Evolutionary conservation across 2,329 filamentous ascomycete genomes (phyloP), one percentile per base, ranked within the genome.

Genomic region (Corinectria fuckeliana): DNA sequence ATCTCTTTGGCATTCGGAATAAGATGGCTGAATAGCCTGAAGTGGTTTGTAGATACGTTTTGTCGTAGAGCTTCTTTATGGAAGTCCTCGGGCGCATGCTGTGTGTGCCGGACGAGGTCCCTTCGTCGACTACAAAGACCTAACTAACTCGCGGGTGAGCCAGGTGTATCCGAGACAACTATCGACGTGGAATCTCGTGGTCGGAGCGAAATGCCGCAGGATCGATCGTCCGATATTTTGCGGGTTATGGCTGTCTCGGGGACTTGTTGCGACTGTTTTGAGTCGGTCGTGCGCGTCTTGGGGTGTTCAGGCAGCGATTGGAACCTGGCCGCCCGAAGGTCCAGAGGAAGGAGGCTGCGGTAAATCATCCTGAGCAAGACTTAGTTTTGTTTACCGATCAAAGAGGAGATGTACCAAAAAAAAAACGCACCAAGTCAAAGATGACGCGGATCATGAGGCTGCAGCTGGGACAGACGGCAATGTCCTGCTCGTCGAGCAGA

Each of bases 381-480:
- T 50, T 49, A 45, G 44, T 42, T 47, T 50, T 21, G 41, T 34
- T 50, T 44, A 38, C 39, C 16, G 5, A 25, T 8, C n/a, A n/a
- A n/a, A n/a, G n/a, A 23, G 23, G 25, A 11, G 5, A 21, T 3
- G 34, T 26, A 48, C n/a, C 11, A n/a, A 42, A 23, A 26, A 1
- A 1, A 25, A n/a, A 42, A 70, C 88, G 69, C 77, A 95, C 92
- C 73, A 86, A 77, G 66, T 98, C 95, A 70, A 93, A 99, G 45
- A 99, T 96, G 13, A 99, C 93, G 58, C 90, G 81, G 57, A 99
- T 97, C 92, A 96, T 97, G 70, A 99, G 80, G 76, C 93, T 97
- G 78, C 95, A 99, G 75, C 93, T 97, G 20, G 95, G 95, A 72
- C 95, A 99, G 10, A 98, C 91, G n/a, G 91, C 95, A 72, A 99